Evolutionary conservation across 495 filamentous ascomycete species (phyloP).

Genomic region (Hapsidospora chrysogenum): DNA sequence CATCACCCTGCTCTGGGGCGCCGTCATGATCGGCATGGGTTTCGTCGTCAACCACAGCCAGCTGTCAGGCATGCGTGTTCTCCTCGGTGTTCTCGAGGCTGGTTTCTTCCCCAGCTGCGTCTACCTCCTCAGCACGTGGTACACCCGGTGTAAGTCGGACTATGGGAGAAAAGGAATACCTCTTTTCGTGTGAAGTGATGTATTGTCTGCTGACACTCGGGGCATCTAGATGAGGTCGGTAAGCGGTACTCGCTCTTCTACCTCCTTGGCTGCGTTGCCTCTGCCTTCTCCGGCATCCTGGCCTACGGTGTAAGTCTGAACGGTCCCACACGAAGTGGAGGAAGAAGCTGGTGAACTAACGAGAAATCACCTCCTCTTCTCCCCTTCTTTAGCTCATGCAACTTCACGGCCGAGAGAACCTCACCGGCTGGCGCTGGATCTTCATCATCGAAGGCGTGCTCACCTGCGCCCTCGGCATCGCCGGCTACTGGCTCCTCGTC

Average conservation of each 20-base stretch:
- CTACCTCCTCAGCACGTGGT: slow-evolving; percentile 49
- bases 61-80: slow-evolving; percentile 35
- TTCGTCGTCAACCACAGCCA: slow-evolving; percentile 33
- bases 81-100: slow-evolving; percentile 49
- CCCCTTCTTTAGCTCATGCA: slow-evolving; percentile 38
- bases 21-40: slow-evolving; percentile 43
- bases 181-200: not conserved
- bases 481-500: slow-evolving; percentile 35
- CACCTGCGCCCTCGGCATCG: slow-evolving; percentile 27
- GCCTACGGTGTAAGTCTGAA: slow-evolving; percentile 36
- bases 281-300: slow-evolving; percentile 44
- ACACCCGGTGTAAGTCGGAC: slow-evolving; percentile 33
- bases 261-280: slow-evolving; percentile 43
- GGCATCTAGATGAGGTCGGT: slow-evolving; percentile 34
- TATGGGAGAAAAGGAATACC: too few species aligned
- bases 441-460: slow-evolving; percentile 44
- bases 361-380: too few species aligned
- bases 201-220: too few species aligned
- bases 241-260: slow-evolving; percentile 51
- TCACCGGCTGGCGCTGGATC: slow-evolving; percentile 46
- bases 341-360: not conserved
- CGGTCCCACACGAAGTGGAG: not conserved
- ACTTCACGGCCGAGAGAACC: slow-evolving; percentile 26
- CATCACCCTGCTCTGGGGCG: slow-evolving; percentile 35
- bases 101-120: slow-evolving; percentile 49